Base-by-base conservation (phyloP, 1,139 yeast genomes). In the Taphrina flavorubra region DNA sequence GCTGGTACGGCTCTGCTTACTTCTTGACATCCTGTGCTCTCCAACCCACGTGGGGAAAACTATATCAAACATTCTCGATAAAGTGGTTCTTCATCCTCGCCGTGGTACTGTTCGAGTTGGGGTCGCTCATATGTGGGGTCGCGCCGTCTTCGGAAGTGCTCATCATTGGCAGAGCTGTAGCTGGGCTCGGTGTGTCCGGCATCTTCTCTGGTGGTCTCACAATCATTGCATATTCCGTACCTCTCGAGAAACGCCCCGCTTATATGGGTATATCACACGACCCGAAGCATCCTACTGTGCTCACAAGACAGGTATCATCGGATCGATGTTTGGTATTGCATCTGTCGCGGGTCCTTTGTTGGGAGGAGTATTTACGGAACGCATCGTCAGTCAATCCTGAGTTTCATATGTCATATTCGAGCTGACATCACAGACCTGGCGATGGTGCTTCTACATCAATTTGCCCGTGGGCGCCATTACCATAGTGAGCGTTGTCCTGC, bases 391-490 rank as follows among this genome's bases (percentile, higher is more conserved):
- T 20, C 13, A 18, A 8, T 10, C 18, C 18, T n/a, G n/a, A 44
- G 16, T 14, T 13, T 7, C 18, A 20, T 8, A 34, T 49, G 51
- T 34, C 11, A 46, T n/a, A 5, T 11, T 18, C 53, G n/a, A 49
- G n/a, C 36, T 25, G 53, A 49, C 20, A 7, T 10, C 1, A 49
- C 20, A 49, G 53, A 80, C 86, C 16, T 89, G 94, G 94, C 81
- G 94, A 76, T 88, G 92, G 92, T 86, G 90, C 73, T 89, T 88
- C 76, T 89, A 86, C 76, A 82, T 89, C 73, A 88, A 88, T 75
- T 77, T 89, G 70, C 91, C 92, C 5, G 78, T 88, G 63, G 89
- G 90, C 16, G 91, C 88, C 0, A 71, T 82, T 3, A 87, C 89
- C 0, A 75, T 78, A 0, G 75, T 83, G 34, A 80, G 88, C 60